phyloP scores from a whole-genome alignment of 805 yeast genomes.

The Hyphopichia homilentoma region DNA sequence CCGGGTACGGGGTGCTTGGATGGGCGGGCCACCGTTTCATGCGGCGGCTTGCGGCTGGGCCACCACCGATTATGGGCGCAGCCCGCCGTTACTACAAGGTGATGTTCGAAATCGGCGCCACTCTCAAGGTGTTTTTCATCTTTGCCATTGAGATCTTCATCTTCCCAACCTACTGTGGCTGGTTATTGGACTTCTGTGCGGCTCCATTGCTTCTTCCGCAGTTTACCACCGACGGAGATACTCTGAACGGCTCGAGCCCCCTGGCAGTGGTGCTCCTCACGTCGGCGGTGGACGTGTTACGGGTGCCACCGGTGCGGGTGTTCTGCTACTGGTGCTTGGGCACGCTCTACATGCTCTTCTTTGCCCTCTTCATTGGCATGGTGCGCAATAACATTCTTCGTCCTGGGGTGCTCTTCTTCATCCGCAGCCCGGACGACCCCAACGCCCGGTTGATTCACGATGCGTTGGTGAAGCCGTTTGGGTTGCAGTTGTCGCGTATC shows the following conservation, averaged over 20 bases:
- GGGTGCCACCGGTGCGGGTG: slow-evolving; percentile 16
- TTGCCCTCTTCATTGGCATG: slow-evolving; percentile 87
- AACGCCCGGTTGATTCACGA: slow-evolving; percentile 82
- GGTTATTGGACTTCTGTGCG: slow-evolving; percentile 64
- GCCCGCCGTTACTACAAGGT: slow-evolving; percentile 49
- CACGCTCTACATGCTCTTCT: slow-evolving; percentile 78
- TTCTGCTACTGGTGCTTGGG: slow-evolving; percentile 63
- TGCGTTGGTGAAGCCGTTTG: slow-evolving; percentile 74
- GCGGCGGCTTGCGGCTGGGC: slow-evolving; percentile 24
- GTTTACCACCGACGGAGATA: slow-evolving; percentile 6
- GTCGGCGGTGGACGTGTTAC: slow-evolving; percentile 14
- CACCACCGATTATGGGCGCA: slow-evolving; percentile 46
- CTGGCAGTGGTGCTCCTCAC: slow-evolving; percentile 17
- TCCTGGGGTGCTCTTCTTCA: slow-evolving; percentile 86
- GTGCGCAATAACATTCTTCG: slow-evolving; percentile 68
- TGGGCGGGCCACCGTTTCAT: slow-evolving; percentile 23
- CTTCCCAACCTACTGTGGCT: slow-evolving; percentile 86
- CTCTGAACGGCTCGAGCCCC: slow-evolving; percentile 2
- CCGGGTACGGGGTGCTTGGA: slow-evolving; percentile 31
- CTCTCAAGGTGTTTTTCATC: slow-evolving; percentile 70
- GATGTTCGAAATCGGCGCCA: slow-evolving; percentile 53
- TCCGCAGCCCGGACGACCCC: slow-evolving; percentile 93
- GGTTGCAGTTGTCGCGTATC: slow-evolving; percentile 69
- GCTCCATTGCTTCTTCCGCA: slow-evolving; percentile 47
- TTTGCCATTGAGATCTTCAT: slow-evolving; percentile 76